phyloP scores from a whole-genome alignment of 2,329 filamentous ascomycete genomes.

The Corynespora cassiicola region DNA sequence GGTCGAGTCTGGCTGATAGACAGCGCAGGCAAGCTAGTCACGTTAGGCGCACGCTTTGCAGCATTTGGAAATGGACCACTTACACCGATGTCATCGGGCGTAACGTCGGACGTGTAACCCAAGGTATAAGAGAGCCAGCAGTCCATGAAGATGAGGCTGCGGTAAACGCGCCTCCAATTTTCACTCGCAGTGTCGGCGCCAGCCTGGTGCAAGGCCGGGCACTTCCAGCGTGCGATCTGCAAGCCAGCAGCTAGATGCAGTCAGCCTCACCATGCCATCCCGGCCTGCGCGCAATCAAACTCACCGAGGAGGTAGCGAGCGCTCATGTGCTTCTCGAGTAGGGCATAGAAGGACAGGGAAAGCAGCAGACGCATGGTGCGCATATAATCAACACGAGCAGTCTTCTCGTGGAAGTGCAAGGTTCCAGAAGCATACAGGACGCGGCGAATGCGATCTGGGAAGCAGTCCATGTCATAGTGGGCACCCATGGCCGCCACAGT shows the following conservation, averaged over 20 bases:
- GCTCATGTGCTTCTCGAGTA: conserved; percentile 48
- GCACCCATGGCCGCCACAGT: conserved; percentile 44
- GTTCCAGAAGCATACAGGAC: conserved; percentile 43
- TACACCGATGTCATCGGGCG: conserved; percentile 35
- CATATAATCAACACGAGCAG: conserved; percentile 35
- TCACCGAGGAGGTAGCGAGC: conserved; percentile 44
- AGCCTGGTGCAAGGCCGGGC: conserved; percentile 11
- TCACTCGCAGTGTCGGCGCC: conserved; percentile 11
- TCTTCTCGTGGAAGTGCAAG: conserved; percentile 39
- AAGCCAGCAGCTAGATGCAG: conserved; percentile 37
- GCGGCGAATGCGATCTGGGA: conserved; percentile 36
- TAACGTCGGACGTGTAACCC: conserved; percentile 41
- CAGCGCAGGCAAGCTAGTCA: conserved; percentile 28
- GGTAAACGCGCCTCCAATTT: conserved; percentile 35
- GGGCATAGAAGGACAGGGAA: conserved; percentile 42
- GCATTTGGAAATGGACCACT: conserved; percentile 3
- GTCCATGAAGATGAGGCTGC: conserved; percentile 48
- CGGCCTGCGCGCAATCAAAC: conserved; percentile 6
- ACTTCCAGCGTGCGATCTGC: conserved; percentile 44
- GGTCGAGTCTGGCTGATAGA: conserved; percentile 14
- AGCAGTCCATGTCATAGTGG: conserved; percentile 44
- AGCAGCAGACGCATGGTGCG: conserved; percentile 44
- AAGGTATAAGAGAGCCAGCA: conserved; percentile 47
- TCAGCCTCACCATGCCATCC: conserved; percentile 10
- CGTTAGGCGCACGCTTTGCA: conserved; percentile 15